These are phyloP conservation scores for Penicillium antarcticum DNA, from an alignment of 495 filamentous ascomycete species.

Conservation along the genomic window DNA sequence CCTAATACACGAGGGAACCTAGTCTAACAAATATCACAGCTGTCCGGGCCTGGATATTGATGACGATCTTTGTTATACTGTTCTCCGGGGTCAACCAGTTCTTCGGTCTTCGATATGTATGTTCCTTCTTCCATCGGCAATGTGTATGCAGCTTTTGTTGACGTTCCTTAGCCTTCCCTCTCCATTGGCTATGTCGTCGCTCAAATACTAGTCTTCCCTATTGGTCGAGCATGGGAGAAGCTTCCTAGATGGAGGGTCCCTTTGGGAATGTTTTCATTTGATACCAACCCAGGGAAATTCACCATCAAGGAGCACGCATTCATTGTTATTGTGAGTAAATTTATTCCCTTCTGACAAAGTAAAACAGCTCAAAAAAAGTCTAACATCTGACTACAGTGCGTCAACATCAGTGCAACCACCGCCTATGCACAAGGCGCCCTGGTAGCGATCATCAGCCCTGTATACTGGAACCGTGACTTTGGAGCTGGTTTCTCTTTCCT, in stretches of 20 bases:
- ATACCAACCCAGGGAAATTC: slow-evolving; percentile 60
- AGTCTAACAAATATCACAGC: slow-evolving; percentile 9
- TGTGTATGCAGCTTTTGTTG: neutral
- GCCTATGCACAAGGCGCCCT: slow-evolving; percentile 62
- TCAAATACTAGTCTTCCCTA: slow-evolving; percentile 61
- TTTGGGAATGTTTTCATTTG: slow-evolving; percentile 49
- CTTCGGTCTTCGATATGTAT: slow-evolving; percentile 28
- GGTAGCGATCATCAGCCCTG: slow-evolving; percentile 47
- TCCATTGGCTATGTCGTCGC: slow-evolving; percentile 64
- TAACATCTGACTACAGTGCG: slow-evolving; percentile 15
- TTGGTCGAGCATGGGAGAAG: slow-evolving; percentile 46
- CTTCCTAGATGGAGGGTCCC: slow-evolving; percentile 57
- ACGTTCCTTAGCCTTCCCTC: slow-evolving; percentile 69
- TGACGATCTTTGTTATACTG: slow-evolving; percentile 23
- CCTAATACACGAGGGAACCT: neutral
- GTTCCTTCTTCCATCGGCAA: neutral
- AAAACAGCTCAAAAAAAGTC: neutral
- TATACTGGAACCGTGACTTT: slow-evolving; percentile 59
- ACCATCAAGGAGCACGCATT: slow-evolving; percentile 69
- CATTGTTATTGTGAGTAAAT: slow-evolving; percentile 56
- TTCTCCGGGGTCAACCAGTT: slow-evolving; percentile 28
- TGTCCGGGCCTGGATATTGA: slow-evolving; percentile 24
- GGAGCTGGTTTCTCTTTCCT: slow-evolving; percentile 61
- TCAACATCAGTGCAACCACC: slow-evolving; percentile 27
- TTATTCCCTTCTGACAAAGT: slow-evolving; percentile 6